These are phyloP conservation scores for Aphanomyces astaci DNA, from an alignment of 352 stramenopile species.

Conservation along the genomic window DNA sequence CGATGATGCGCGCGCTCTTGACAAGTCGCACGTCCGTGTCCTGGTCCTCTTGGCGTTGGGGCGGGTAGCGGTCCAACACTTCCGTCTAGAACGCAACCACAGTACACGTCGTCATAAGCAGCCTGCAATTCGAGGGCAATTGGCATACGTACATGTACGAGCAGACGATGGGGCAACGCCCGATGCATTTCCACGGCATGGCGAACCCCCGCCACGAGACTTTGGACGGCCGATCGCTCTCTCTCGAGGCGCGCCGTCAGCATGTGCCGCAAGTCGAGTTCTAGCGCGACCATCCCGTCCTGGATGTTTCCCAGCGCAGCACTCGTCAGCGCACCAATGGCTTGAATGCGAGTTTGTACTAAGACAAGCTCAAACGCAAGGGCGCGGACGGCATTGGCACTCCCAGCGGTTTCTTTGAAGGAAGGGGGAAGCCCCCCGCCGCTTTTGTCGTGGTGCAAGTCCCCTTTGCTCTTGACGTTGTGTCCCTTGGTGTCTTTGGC, in stretches of 20 bases:
- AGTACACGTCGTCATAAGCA: background rate
- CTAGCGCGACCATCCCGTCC: conserved; percentile 23
- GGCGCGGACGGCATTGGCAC: conserved; percentile 43
- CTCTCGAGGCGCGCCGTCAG: conserved; percentile 36
- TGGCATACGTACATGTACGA: conserved; percentile 38
- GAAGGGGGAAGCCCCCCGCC: conserved; percentile 10
- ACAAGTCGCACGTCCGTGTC: conserved; percentile 48
- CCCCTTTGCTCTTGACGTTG: conserved; percentile 10
- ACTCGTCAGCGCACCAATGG: conserved; percentile 36
- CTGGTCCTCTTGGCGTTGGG: conserved; percentile 43
- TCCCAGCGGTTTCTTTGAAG: conserved; percentile 30
- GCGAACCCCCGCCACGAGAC: conserved; percentile 44
- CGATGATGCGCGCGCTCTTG: conserved; percentile 32
- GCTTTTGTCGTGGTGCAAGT: conserved; percentile 1
- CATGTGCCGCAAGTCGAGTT: conserved; percentile 38
- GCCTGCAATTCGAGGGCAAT: conserved; percentile 2
- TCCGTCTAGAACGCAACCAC: conserved; percentile 32
- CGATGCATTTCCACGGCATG: conserved; percentile 47
- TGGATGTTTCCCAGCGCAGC: conserved; percentile 30
- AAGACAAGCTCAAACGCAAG: conserved; percentile 54
- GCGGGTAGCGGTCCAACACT: conserved; percentile 44
- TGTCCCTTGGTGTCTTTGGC: conserved; percentile 11
- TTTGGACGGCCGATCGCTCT: conserved; percentile 41
- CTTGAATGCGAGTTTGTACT: conserved; percentile 41
- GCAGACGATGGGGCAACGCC: conserved; percentile 49